Evolutionary conservation across 805 yeast species (phyloP).

Genomic region (Yarrowia deformans): DNA sequence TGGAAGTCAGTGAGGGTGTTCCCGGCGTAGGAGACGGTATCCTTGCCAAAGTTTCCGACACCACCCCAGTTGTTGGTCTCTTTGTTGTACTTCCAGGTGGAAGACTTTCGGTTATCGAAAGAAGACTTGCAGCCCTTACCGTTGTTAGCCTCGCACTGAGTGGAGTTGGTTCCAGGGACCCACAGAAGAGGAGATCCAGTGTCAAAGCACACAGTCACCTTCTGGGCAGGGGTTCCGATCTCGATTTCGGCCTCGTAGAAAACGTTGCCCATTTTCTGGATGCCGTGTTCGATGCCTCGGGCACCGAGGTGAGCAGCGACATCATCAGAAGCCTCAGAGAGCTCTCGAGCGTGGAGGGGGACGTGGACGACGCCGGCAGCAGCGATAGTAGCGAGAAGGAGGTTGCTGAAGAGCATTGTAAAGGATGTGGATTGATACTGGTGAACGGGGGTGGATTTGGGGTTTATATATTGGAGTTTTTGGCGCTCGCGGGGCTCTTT

Average conservation of each 20-base stretch:
- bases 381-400: constrained; percentile 10
- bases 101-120: neutral
- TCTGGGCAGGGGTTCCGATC: constrained; percentile 13
- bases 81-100: constrained; percentile 4
- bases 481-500: neutral
- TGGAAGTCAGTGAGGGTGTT: neutral
- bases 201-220: neutral
- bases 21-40: neutral
- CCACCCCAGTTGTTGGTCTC: constrained; percentile 9
- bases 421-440: neutral
- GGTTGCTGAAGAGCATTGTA: constrained; percentile 7
- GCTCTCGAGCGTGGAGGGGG: neutral
- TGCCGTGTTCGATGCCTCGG: neutral
- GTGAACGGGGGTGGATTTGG: too few relatives aligned
- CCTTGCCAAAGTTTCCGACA: neutral
- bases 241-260: constrained; percentile 2
- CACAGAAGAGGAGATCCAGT: constrained; percentile 7
- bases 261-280: neutral
- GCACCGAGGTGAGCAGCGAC: neutral
- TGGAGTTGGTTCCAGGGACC: constrained; percentile 13
- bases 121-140: neutral
- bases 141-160: neutral
- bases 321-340: neutral
- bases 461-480: neutral
- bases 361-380: neutral